Base-by-base conservation (phyloP, 2,329 filamentous ascomycete genomes). In the Myriosclerotinia duriaeana region DNA sequence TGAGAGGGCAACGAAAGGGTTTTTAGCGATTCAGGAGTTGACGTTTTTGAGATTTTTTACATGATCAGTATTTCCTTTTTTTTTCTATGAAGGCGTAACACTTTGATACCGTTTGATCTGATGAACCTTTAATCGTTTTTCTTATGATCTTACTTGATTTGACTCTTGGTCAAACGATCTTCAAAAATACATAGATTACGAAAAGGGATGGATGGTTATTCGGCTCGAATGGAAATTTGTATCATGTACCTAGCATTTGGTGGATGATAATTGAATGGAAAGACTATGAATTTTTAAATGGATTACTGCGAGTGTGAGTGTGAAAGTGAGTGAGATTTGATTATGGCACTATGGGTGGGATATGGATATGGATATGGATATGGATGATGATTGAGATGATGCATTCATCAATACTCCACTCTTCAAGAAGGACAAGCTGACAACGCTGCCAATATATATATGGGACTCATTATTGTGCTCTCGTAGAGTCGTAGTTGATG, bases 11-110 rank as follows among this genome's bases (percentile, higher is more conserved):
- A 65, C 34, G 53, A 65, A 59, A 72, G 72, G 72, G 74, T 70
- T 72, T 72, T 75, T 74, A 76, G 72, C 72, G 74, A 73, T 73
- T 70, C 54, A 30, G 72, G 75, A 76, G 76, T 75, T 78, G 78
- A 69, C 70, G 73, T 73, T 72, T 76, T 74, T 74, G 72, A 74
- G 75, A 77, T 76, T 77, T 72, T 72, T 61, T 65, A 59, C 53
- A 50, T 60, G 68, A 70, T 67, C 72, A 70, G 71, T 71, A 71
- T 55, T 65, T 66, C 66, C 69, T 71, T 68, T 63, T 65, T 66
- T 68, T 70, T 73, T 70, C 64, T 66, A 66, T 59, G 70, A 64
- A 50, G 73, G 74, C 74, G 73, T 73, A 5, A 34, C 67, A 70
- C 66, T 34, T 40, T 65, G 54, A 71, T 71, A 72, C 65, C 67